A percentile compares a stretch with the other conserved stretches of the same genome.
phyloP scores from a whole-genome alignment of 352 stramenopile genomes.

The Pythium dissotocum region DNA sequence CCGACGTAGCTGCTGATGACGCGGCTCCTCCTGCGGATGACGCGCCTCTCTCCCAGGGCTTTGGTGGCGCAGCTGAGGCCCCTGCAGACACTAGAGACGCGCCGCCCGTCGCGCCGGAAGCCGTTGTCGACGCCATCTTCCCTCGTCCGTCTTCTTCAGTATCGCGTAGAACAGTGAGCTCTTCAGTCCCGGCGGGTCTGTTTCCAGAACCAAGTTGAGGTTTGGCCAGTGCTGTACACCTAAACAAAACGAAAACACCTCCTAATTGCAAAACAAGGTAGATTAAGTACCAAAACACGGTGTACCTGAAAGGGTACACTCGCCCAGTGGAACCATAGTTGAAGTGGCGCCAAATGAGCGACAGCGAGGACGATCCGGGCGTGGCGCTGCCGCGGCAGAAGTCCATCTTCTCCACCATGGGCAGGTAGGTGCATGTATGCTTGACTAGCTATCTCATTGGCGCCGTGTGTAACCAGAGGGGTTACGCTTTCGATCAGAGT shows the following conservation, averaged over 20 bases:
- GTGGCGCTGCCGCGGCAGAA: constrained; percentile 20
- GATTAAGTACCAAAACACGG: neutral
- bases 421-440: constrained; percentile 5
- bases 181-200: neutral
- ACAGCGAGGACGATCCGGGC: constrained; percentile 21
- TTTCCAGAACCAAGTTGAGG: constrained; percentile 12
- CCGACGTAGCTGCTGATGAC: neutral
- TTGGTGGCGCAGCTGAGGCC: constrained; percentile 7
- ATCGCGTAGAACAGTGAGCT: neutral
- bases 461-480: neutral
- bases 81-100: constrained; percentile 1
- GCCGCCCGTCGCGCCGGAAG: neutral
- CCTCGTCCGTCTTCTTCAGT: neutral
- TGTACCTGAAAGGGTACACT: neutral
- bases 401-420: constrained; percentile 29
- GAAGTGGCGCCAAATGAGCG: constrained; percentile 19
- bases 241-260: constrained; percentile 10
- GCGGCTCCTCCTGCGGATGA: neutral
- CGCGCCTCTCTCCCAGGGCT: constrained; percentile 20
- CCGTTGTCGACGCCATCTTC: neutral
- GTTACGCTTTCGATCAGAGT: constrained; percentile 11
- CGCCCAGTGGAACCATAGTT: neutral
- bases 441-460: too few species aligned
- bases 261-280: neutral
- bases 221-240: constrained; percentile 9